Percentiles rank a stretch among this genome's conserved stretches.
These are phyloP conservation scores for Coemansia sp. DNA, from an alignment of 192 early-diverging fungal species.

Conservation along the genomic window DNA sequence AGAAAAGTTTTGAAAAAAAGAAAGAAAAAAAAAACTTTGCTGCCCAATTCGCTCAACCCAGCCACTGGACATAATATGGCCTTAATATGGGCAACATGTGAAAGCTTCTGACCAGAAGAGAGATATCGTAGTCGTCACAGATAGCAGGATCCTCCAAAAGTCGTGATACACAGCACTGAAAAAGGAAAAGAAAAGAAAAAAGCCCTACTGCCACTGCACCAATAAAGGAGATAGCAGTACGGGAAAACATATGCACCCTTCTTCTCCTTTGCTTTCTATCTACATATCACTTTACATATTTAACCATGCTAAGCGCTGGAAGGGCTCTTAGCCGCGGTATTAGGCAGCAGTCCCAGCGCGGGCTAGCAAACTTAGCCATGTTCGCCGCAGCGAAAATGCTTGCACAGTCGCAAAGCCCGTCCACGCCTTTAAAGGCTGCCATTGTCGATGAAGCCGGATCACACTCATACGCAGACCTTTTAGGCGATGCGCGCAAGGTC, in stretches of 20 bases:
- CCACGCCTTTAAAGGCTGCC: slow-evolving; percentile 13
- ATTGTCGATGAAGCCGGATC: slow-evolving; percentile 43
- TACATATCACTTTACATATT: neutral
- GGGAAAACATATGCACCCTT: neutral
- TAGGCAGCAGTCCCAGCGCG: slow-evolving; percentile 13
- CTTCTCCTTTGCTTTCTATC: neutral
- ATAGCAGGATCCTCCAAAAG: neutral
- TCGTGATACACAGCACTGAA: neutral
- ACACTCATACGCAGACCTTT: slow-evolving; percentile 42
- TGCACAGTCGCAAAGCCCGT: slow-evolving; percentile 15
- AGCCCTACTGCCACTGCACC: neutral
- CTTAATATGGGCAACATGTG: neutral
- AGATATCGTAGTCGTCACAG: too few relatives aligned
- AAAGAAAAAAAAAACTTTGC: neutral
- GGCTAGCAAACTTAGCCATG: slow-evolving; percentile 44
- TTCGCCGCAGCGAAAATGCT: slow-evolving; percentile 31
- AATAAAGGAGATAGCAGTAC: neutral
- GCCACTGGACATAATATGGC: neutral
- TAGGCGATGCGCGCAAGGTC: slow-evolving; percentile 41
- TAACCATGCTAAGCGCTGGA: neutral
- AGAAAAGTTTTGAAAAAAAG: neutral
- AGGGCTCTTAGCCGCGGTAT: neutral
- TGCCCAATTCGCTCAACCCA: neutral
- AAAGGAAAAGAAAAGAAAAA: neutral
- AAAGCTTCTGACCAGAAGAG: neutral